Evolutionary conservation across 2,329 filamentous ascomycete species (phyloP), one percentile per base, ranked within the genome.

Genomic region (Fonsecaea multimorphosa): DNA sequence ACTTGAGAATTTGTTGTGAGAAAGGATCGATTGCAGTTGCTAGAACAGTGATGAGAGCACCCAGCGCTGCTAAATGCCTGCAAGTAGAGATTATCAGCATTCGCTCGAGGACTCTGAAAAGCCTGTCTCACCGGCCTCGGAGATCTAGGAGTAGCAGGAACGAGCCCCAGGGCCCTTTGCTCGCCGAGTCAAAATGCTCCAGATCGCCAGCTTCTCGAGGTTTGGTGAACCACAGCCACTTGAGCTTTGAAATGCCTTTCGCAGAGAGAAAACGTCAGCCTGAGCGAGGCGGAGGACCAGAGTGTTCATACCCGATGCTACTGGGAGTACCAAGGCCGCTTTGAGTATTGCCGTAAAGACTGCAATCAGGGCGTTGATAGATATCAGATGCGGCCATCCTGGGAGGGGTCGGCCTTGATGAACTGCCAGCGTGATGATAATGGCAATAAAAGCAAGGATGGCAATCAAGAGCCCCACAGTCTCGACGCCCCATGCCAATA

Each of bases 1-100:
- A 67, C 2, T 56, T 31, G 14, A 72, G 44, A 12, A 71, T 66
- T 65, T 73, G 73, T 61, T 76, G 74, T 5, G 74, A 62, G 32
- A 75, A 75, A 8, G 74, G 73, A 64, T 75, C 73, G 29, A 75
- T 66, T 2, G 67, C 70, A 24, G 75, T 49, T 4, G 72, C 29
- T 8, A 74, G 51, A 12, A 75, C 54, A n/a, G 62, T 74, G 7
- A 75, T 53, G 1, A 68, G 19, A 7, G 73, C 74, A 3, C 72
- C 74, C 9, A 71, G 12, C 29, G 44, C 19, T 12, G 62, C 44
- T 12, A 66, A 67, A 24, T 34, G 29, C 9, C 58, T 60, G 11
- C 8, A 32, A 12, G 27, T 58, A 16, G 31, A 46, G 22, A 5
- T 2, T 27, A 31, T 19, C 24, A 38, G 36, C 34, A 44, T 34